Percentiles rank a stretch among this genome's conserved stretches.
Conservation (phyloP, 441 rosid genomes). For the Pelargonium australe region DNA sequence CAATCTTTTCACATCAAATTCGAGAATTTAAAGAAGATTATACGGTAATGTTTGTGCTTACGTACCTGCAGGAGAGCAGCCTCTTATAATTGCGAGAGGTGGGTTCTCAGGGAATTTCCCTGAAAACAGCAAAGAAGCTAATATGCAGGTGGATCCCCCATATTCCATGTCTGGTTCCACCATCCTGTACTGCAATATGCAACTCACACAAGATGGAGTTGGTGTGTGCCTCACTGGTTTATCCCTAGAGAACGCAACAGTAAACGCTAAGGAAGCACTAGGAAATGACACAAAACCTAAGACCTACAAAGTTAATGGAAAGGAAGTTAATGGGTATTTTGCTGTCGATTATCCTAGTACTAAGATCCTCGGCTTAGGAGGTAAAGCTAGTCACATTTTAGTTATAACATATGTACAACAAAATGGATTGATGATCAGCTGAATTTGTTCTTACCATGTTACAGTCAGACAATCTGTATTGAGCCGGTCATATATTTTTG, state of each 20-base stretch:
- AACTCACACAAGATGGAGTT: conserved; percentile 61
- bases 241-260: conserved; percentile 54
- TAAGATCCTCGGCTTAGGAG: conserved; percentile 39
- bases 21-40: neutral
- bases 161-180: neutral
- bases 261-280: neutral
- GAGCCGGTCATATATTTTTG: conserved; percentile 52
- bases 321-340: conserved; percentile 58
- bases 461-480: conserved; percentile 57
- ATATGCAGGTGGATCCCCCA: conserved; percentile 15
- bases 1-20: neutral
- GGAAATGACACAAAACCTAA: conserved; percentile 29
- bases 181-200: conserved; percentile 59
- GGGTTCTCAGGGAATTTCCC: conserved; percentile 86
- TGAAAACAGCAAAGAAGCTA: conserved; percentile 46
- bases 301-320: conserved; percentile 54
- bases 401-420: too few species aligned
- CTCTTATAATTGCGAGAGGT: conserved; percentile 63
- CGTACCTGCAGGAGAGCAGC: conserved; percentile 40
- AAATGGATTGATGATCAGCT: neutral
- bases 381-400: conserved; percentile 30
- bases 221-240: conserved; percentile 65
- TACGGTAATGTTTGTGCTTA: neutral
- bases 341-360: conserved; percentile 42
- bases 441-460: conserved; percentile 13